phyloP scores from a whole-genome alignment of 129 eudicot species.

The Tagetes patula region DNA sequence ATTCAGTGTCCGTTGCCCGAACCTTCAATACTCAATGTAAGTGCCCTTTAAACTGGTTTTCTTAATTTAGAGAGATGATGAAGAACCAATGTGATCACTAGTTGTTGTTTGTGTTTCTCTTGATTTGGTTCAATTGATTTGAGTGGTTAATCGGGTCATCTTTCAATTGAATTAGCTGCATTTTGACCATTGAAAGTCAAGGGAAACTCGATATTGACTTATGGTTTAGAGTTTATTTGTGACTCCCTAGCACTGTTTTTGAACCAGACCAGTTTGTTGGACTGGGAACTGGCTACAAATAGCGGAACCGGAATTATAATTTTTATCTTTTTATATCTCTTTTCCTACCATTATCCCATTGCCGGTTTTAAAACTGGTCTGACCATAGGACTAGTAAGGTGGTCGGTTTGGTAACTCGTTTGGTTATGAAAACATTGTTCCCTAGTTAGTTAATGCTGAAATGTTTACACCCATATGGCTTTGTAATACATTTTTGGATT shows the following conservation, averaged over 20 bases:
- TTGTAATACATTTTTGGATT: neutral
- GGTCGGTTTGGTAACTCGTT: neutral
- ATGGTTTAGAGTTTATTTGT: neutral
- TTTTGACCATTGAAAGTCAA: neutral
- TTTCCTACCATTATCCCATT: neutral
- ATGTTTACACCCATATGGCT: neutral
- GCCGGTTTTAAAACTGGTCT: neutral
- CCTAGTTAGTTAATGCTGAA: neutral
- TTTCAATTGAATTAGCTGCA: neutral
- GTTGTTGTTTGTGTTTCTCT: neutral
- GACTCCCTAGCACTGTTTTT: neutral
- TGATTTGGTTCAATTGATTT: conserved; percentile 3
- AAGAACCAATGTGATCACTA: neutral
- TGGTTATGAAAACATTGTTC: neutral
- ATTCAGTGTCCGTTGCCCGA: conserved; percentile 85
- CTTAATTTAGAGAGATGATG: neutral
- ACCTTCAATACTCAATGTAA: conserved; percentile 95
- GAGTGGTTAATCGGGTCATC: neutral
- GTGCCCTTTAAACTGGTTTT: conserved; percentile 4
- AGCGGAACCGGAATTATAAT: neutral
- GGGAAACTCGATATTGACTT: neutral
- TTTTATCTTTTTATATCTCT: neutral
- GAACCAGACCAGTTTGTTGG: neutral
- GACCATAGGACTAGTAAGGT: neutral
- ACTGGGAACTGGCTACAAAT: neutral